Evolutionary conservation across 2,329 filamentous ascomycete species (phyloP).

Genomic region (Fusarium zealandicum): DNA sequence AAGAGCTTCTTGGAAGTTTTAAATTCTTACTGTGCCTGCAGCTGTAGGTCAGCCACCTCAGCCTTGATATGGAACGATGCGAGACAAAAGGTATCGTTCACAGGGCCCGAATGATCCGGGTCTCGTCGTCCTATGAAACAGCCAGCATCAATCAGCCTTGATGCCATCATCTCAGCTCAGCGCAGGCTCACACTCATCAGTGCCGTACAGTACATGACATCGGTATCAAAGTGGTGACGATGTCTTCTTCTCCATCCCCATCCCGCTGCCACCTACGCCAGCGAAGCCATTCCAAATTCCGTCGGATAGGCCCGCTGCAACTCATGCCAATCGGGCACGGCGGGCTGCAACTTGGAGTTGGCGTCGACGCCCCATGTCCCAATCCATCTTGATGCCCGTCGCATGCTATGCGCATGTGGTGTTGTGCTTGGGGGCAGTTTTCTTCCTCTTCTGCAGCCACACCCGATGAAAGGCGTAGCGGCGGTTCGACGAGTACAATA

Average conservation of each 20-base stretch:
- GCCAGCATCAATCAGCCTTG: neutral
- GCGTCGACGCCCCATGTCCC: slow-evolving; percentile 15
- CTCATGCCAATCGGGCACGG: slow-evolving; percentile 41
- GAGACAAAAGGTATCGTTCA: neutral
- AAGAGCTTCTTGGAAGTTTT: neutral
- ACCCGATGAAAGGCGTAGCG: neutral
- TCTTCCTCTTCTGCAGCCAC: neutral
- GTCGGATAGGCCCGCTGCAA: slow-evolving; percentile 43
- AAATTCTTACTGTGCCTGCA: slow-evolving; percentile 4
- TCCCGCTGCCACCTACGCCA: neutral
- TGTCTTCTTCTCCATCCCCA: neutral
- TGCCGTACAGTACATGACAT: too few species aligned
- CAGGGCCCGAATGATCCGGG: slow-evolving; percentile 1
- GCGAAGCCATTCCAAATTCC: neutral
- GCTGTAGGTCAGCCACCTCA: slow-evolving; percentile 7
- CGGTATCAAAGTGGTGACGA: neutral
- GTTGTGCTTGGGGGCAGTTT: neutral
- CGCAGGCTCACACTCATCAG: neutral
- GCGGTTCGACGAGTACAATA: neutral
- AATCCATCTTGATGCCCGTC: slow-evolving; percentile 22
- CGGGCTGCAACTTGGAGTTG: slow-evolving; percentile 20
- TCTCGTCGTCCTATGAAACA: neutral
- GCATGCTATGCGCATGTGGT: slow-evolving; percentile 16
- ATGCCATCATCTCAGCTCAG: neutral
- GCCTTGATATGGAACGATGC: neutral